Evolutionary conservation across 805 yeast species (phyloP).

Genomic region (Starmera dryadoides): DNA sequence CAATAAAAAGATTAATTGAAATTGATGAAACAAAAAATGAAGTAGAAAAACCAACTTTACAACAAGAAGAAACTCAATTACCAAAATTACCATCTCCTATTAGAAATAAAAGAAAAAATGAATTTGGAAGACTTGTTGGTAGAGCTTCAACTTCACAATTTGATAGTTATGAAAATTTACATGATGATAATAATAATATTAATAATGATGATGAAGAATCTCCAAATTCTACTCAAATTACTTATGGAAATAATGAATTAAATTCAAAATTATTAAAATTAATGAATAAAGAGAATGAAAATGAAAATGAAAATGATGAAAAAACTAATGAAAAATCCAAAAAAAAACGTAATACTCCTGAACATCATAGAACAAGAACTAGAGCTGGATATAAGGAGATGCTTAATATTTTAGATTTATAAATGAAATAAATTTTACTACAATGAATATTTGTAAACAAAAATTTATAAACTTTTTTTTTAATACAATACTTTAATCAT

Average conservation of each 20-base stretch:
- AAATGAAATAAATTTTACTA: too few relatives aligned
- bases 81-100: conserved; percentile 44
- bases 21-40: neutral
- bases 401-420: conserved; percentile 14
- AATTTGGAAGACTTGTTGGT: conserved; percentile 39
- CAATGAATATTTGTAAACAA: too few relatives aligned
- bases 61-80: neutral
- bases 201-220: neutral
- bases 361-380: conserved; percentile 8
- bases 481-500: too few relatives aligned
- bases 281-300: conserved; percentile 2
- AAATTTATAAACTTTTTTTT: too few relatives aligned
- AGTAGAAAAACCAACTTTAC: neutral
- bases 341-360: neutral
- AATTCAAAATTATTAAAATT: conserved; percentile 8
- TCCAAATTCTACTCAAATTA: conserved; percentile 11
- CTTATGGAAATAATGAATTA: conserved; percentile 8
- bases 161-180: neutral
- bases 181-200: neutral
- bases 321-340: neutral
- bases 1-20: conserved; percentile 14
- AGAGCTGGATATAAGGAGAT: conserved; percentile 14
- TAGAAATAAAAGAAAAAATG: conserved; percentile 34
- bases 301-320: neutral
- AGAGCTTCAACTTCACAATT: conserved; percentile 31